These are phyloP conservation scores for Cyclotella distinguenda DNA, from an alignment of 108 stramenopile genomes.

Conservation along the genomic window DNA sequence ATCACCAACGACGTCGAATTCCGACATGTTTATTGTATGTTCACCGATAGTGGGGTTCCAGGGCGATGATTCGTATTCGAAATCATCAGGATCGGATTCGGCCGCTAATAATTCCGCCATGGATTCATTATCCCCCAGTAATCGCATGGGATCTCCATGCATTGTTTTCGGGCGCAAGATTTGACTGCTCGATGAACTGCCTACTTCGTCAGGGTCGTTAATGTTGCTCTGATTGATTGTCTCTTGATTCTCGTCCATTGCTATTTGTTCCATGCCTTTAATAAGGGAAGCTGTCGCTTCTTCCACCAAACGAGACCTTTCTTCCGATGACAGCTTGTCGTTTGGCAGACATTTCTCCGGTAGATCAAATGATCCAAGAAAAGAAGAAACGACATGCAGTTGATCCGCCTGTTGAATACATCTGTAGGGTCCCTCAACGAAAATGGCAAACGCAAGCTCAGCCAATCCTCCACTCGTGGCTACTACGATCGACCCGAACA, in stretches of 20 bases:
- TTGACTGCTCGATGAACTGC: constrained; percentile 33
- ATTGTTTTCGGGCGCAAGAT: constrained; percentile 17
- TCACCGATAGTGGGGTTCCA: too few species aligned
- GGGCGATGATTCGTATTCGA: constrained; percentile 7
- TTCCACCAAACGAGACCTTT: constrained; percentile 24
- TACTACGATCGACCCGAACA: constrained; percentile 23
- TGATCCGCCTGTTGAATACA: constrained; percentile 45
- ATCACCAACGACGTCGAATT: constrained; percentile 3
- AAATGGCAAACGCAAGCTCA: constrained; percentile 39
- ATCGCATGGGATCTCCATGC: background rate
- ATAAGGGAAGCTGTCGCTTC: constrained; percentile 30
- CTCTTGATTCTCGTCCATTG: constrained; percentile 5
- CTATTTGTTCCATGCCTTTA: constrained; percentile 30
- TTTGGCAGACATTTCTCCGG: constrained; percentile 1
- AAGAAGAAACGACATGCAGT: constrained; percentile 15
- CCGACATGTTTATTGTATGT: too few species aligned
- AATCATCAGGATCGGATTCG: constrained; percentile 58
- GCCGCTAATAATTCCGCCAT: constrained; percentile 53
- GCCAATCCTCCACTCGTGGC: constrained; percentile 47
- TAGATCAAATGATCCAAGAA: constrained; percentile 43
- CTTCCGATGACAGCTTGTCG: constrained; percentile 5
- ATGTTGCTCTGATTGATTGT: background rate
- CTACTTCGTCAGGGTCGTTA: constrained; percentile 14
- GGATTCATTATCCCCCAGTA: constrained; percentile 27
- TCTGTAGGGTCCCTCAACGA: constrained; percentile 42